These are phyloP conservation scores for Artomyces pyxidatus DNA, from an alignment of 768 basidiomycete species.

Conservation along the genomic window DNA sequence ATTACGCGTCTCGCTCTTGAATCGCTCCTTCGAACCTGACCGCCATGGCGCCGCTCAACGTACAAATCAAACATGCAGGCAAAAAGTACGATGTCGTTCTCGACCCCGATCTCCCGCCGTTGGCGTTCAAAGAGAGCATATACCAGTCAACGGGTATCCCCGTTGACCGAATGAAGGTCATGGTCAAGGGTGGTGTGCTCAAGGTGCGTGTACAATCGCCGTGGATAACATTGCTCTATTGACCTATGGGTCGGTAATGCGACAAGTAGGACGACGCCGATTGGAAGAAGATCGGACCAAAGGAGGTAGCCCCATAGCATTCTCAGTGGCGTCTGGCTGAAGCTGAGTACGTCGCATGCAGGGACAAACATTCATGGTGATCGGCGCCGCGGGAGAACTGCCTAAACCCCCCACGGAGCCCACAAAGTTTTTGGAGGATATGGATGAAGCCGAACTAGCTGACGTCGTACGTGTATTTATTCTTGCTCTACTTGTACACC, in stretches of 20 bases:
- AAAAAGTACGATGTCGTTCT: slow-evolving; percentile 66
- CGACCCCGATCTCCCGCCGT: slow-evolving; percentile 60
- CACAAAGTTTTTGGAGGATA: slow-evolving; percentile 85
- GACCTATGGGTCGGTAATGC: too few species aligned
- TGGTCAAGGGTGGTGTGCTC: slow-evolving; percentile 87
- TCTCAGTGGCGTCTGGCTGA: neutral
- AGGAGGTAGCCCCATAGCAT: slow-evolving; percentile 44
- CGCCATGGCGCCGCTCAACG: slow-evolving; percentile 57
- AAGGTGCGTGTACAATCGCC: slow-evolving; percentile 49
- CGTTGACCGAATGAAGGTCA: slow-evolving; percentile 91
- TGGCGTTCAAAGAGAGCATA: slow-evolving; percentile 76
- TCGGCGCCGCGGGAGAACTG: slow-evolving; percentile 88
- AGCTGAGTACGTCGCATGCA: too few species aligned
- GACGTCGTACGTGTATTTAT: slow-evolving; percentile 50
- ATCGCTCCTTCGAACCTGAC: neutral
- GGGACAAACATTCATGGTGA: slow-evolving; percentile 89
- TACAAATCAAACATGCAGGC: slow-evolving; percentile 87
- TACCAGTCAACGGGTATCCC: slow-evolving; percentile 82
- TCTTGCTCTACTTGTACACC: neutral
- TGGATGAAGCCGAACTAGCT: slow-evolving; percentile 77
- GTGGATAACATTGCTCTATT: too few species aligned
- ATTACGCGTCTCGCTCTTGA: neutral
- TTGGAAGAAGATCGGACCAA: slow-evolving; percentile 78
- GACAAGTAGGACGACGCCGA: slow-evolving; percentile 80
- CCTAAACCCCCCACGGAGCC: slow-evolving; percentile 81